These are phyloP conservation scores for Trichoderma afroharzianum DNA, from an alignment of 2,329 filamentous ascomycete genomes.

Conservation along the genomic window DNA sequence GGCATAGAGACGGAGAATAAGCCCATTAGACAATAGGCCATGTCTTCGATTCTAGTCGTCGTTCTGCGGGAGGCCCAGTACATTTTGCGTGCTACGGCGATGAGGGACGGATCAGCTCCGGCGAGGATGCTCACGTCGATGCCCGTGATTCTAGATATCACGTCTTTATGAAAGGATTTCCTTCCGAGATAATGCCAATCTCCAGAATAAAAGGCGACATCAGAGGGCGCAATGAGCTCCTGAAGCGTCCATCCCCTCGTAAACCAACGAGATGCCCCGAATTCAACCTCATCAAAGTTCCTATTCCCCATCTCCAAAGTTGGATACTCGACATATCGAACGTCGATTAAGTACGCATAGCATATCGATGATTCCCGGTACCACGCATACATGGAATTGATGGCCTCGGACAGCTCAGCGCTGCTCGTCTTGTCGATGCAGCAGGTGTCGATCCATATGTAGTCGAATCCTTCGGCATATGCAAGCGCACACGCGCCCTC, in stretches of 20 bases:
- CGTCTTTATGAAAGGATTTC: not conserved
- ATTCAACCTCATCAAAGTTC: not conserved
- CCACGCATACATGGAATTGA: constrained; percentile 1
- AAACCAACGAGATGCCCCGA: not conserved
- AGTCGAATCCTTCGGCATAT: not conserved
- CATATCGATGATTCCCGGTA: not conserved
- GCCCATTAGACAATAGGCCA: constrained; percentile 22
- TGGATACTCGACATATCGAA: not conserved
- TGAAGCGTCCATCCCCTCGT: not conserved
- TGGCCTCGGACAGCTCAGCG: not conserved
- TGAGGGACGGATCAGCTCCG: not conserved
- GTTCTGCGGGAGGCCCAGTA: constrained; percentile 20
- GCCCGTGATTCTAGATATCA: not conserved
- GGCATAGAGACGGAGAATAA: constrained; percentile 23
- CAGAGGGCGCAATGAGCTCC: not conserved
- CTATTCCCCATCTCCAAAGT: not conserved
- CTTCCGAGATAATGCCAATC: not conserved
- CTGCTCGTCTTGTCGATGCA: constrained; percentile 1
- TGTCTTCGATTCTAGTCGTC: constrained; percentile 21
- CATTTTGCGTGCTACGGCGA: constrained; percentile 10
- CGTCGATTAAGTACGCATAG: not conserved
- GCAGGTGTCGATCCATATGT: not conserved
- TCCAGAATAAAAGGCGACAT: not conserved
- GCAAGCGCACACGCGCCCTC: not conserved
- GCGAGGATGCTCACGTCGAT: not conserved